Conservation (phyloP, 768 basidiomycete genomes). For the Serendipita indica region DNA sequence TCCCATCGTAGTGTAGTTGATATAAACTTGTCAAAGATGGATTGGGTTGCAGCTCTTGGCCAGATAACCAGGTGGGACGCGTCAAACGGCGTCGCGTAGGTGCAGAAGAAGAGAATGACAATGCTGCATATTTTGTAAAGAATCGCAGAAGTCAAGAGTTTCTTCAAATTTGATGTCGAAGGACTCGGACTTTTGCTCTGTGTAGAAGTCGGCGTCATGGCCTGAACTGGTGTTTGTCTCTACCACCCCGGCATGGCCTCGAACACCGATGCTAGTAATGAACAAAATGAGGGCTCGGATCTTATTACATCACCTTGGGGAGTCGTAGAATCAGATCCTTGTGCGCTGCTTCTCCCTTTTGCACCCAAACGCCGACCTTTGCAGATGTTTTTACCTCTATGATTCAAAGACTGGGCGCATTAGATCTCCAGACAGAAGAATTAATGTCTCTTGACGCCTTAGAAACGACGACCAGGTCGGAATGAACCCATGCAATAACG, state of each 20-base stretch:
- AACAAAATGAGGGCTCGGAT: background rate
- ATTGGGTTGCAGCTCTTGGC: background rate
- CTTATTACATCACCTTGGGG: background rate
- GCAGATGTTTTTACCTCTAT: conserved; percentile 46
- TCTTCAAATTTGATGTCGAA: background rate
- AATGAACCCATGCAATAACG: background rate
- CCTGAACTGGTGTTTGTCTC: background rate
- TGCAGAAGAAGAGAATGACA: background rate
- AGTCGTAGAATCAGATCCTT: conserved; percentile 1
- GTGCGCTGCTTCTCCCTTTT: background rate
- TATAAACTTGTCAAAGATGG: conserved; percentile 1
- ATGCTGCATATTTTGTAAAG: background rate
- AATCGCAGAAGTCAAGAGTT: background rate
- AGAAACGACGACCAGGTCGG: background rate
- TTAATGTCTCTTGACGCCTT: conserved; percentile 41
- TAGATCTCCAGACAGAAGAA: conserved; percentile 39
- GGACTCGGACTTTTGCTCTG: background rate
- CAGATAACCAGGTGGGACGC: background rate
- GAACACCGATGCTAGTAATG: too few relatives aligned
- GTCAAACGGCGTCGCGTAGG: background rate
- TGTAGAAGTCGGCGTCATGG: background rate
- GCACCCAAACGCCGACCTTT: too few relatives aligned
- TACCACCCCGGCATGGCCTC: background rate
- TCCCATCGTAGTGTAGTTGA: conserved; percentile 66
- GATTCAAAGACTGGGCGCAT: conserved; percentile 38